phyloP scores from a whole-genome alignment of 2,329 filamentous ascomycete species.

The Neocatenulostroma microsporum region DNA sequence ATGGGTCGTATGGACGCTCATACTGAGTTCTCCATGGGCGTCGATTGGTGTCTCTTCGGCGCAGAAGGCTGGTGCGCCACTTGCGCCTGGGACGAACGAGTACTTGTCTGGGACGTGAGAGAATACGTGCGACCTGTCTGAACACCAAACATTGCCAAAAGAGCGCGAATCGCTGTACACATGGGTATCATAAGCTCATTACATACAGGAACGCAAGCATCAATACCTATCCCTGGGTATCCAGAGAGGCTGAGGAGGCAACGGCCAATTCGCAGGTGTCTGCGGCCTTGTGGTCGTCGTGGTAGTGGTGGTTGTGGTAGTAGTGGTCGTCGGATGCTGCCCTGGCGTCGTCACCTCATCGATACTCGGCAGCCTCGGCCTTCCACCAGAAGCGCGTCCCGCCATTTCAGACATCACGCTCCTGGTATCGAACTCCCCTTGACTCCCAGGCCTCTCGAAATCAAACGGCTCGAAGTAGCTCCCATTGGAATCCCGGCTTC shows the following conservation, averaged over 20 bases:
- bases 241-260: too few species aligned
- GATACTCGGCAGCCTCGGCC: constrained; percentile 1
- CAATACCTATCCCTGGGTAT: too few species aligned
- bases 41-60: constrained; percentile 97
- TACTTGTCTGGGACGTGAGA: constrained; percentile 87
- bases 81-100: constrained; percentile 85
- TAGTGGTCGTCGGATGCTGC: too few species aligned
- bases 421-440: constrained; percentile 4
- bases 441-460: constrained; percentile 6
- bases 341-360: constrained; percentile 2
- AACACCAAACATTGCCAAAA: neutral
- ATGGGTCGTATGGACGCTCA: constrained; percentile 84
- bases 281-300: too few species aligned
- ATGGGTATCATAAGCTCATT: constrained; percentile 5
- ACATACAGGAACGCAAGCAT: too few species aligned
- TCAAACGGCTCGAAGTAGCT: constrained; percentile 9
- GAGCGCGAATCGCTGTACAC: neutral
- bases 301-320: too few species aligned
- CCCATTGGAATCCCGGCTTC: constrained; percentile 2
- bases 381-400: neutral
- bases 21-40: constrained; percentile 91
- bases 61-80: constrained; percentile 93
- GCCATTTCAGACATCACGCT: constrained; percentile 1
- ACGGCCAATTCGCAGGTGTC: neutral
- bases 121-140: constrained; percentile 45